phyloP scores from a whole-genome alignment of 306 rosid species.

The Betula pendula region DNA sequence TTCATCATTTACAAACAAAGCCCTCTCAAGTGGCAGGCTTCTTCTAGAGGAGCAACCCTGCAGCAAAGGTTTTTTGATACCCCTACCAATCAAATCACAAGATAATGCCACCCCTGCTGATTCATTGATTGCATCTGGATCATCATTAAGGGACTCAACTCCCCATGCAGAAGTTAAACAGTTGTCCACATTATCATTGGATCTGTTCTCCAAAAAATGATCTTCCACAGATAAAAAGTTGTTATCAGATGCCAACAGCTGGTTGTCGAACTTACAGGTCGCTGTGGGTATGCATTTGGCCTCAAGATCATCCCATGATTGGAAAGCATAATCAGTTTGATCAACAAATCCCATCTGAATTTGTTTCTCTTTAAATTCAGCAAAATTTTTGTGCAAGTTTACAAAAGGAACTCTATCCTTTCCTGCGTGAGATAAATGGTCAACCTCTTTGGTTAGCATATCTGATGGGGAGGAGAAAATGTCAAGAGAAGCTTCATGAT shows the following conservation, averaged over 20 bases:
- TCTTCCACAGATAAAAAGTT: slow-evolving; percentile 35
- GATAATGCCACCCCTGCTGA: slow-evolving; percentile 36
- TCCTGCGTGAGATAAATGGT: slow-evolving; percentile 31
- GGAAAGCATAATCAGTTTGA: slow-evolving; percentile 38
- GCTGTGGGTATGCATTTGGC: slow-evolving; percentile 42
- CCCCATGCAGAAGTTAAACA: slow-evolving; percentile 41
- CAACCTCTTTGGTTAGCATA: slow-evolving; percentile 48
- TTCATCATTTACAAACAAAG: slow-evolving; percentile 40
- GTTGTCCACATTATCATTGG: slow-evolving; percentile 34
- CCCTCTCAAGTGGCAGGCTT: slow-evolving; percentile 43
- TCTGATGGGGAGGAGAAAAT: slow-evolving; percentile 43
- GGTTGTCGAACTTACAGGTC: slow-evolving; percentile 25
- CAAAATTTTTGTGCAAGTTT: slow-evolving; percentile 28
- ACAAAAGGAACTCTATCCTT: slow-evolving; percentile 34
- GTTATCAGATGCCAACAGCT: slow-evolving; percentile 33
- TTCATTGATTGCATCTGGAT: slow-evolving; percentile 30
- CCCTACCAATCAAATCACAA: slow-evolving; percentile 33
- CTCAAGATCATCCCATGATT: slow-evolving; percentile 39
- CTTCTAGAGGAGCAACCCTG: slow-evolving; percentile 54
- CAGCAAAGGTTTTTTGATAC: slow-evolving; percentile 53
- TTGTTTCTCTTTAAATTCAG: slow-evolving; percentile 39
- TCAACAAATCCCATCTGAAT: slow-evolving; percentile 33
- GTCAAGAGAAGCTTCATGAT: slow-evolving; percentile 39
- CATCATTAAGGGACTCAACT: slow-evolving; percentile 41
- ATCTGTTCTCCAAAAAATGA: slow-evolving; percentile 38